phyloP scores from a whole-genome alignment of 345 rosid genomes.

The Sisymbrium altissimum region DNA sequence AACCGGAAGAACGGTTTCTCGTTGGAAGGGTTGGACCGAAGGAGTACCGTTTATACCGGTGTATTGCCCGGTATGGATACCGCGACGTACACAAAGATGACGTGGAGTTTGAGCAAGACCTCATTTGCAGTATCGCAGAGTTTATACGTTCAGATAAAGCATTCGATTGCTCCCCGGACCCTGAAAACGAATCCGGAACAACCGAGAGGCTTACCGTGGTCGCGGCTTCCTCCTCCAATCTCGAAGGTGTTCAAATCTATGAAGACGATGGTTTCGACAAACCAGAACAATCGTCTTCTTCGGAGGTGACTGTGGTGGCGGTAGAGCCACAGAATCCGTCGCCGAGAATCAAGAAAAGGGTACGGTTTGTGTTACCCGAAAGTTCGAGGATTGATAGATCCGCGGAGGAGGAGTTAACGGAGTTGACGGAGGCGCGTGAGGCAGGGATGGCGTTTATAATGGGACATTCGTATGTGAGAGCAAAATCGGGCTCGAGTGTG shows the following conservation, averaged over 20 bases:
- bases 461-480: conserved; percentile 81
- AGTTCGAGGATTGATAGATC: conserved; percentile 43
- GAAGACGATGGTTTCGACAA: conserved; percentile 41
- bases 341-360: conserved; percentile 49
- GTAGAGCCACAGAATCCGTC: conserved; percentile 34
- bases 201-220: conserved; percentile 69
- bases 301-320: conserved; percentile 50
- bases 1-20: conserved; percentile 83
- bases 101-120: conserved; percentile 80
- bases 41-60: conserved; percentile 76
- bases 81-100: conserved; percentile 87
- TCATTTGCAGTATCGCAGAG: conserved; percentile 80
- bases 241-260: conserved; percentile 48
- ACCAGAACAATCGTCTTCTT: conserved; percentile 25
- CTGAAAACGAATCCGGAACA: conserved; percentile 40
- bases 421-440: conserved; percentile 86
- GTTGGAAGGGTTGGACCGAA: conserved; percentile 87
- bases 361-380: conserved; percentile 77
- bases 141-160: conserved; percentile 59
- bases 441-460: conserved; percentile 89
- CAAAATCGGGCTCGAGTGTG: conserved; percentile 84
- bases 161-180: conserved; percentile 14
- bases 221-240: conserved; percentile 60
- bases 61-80: conserved; percentile 93
- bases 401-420: conserved; percentile 60